Evolutionary conservation across 2,329 filamentous ascomycete genomes (phyloP).

Genomic region (Sclerotinia sclerotiorum): DNA sequence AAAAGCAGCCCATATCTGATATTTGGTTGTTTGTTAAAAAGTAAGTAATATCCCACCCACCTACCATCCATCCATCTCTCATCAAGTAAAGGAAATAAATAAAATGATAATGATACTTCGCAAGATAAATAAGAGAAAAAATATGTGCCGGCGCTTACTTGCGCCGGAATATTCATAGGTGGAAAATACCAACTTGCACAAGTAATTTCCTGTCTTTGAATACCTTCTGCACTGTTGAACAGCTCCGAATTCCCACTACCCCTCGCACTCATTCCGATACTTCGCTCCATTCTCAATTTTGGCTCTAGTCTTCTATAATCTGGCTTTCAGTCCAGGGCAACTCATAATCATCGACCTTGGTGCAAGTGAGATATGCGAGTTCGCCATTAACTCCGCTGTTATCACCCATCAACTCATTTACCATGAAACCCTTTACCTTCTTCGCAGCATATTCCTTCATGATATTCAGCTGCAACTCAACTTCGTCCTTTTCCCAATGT

Average conservation of each 20-base stretch:
- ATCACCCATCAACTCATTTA: slow-evolving; percentile 33
- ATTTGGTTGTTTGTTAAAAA: not conserved
- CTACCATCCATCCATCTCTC: not conserved
- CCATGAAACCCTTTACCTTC: slow-evolving; percentile 27
- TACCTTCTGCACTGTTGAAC: not conserved
- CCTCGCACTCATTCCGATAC: not conserved
- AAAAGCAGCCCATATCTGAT: slow-evolving; percentile 11
- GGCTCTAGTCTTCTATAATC: not conserved
- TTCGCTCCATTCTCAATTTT: not conserved
- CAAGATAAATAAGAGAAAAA: not conserved
- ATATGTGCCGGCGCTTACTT: not conserved
- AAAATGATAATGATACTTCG: slow-evolving; percentile 13
- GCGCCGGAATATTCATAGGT: not conserved
- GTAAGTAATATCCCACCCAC: not conserved
- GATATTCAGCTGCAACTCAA: slow-evolving; percentile 28
- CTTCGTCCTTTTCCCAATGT: slow-evolving; percentile 15
- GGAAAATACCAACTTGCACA: not conserved
- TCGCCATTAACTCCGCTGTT: slow-evolving; percentile 20
- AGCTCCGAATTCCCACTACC: too few relatives aligned
- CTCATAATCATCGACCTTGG: slow-evolving; percentile 29
- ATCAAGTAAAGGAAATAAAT: not conserved
- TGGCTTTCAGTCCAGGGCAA: slow-evolving; percentile 29
- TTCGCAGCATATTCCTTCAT: slow-evolving; percentile 32
- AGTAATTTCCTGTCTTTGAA: not conserved
- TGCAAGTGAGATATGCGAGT: slow-evolving; percentile 35